phyloP scores from a whole-genome alignment of 805 yeast genomes.

The Saccharomycopsis sp. region DNA sequence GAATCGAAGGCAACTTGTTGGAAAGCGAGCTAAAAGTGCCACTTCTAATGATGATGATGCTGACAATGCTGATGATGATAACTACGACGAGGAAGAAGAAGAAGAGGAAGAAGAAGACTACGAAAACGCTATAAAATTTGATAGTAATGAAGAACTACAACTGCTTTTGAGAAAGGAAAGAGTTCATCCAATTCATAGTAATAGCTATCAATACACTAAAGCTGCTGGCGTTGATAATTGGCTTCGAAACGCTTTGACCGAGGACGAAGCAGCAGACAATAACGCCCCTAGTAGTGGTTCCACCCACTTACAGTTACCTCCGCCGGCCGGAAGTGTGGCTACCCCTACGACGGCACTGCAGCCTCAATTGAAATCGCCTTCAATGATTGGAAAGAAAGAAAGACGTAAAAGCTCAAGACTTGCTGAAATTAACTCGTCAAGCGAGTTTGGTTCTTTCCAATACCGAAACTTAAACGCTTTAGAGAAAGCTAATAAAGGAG shows the following conservation, averaged over 20 bases:
- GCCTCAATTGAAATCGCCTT: constrained; percentile 33
- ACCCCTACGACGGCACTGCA: no score
- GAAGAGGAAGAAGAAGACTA: constrained; percentile 26
- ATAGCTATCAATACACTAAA: neutral
- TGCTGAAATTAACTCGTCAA: constrained; percentile 47
- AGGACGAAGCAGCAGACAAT: constrained; percentile 6
- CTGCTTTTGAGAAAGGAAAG: constrained; percentile 6
- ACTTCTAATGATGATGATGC: constrained; percentile 16
- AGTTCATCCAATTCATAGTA: constrained; percentile 1
- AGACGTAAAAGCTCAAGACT: constrained; percentile 60
- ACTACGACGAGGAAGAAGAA: constrained; percentile 29
- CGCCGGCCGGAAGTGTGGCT: neutral
- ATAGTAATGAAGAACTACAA: constrained; percentile 9
- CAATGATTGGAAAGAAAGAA: constrained; percentile 51
- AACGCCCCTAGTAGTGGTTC: constrained; percentile 16
- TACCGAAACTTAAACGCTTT: constrained; percentile 84
- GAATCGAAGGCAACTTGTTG: constrained; percentile 29
- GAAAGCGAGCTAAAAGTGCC: constrained; percentile 33
- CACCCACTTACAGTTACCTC: constrained; percentile 24
- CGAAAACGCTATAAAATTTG: constrained; percentile 8
- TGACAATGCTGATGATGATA: constrained; percentile 25
- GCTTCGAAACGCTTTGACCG: constrained; percentile 8
- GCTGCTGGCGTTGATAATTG: constrained; percentile 12
- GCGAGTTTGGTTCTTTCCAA: constrained; percentile 88
- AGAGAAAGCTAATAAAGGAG: constrained; percentile 91